Evolutionary conservation across 257 asterid species (phyloP).

Genomic region (Solanum tarijense): DNA sequence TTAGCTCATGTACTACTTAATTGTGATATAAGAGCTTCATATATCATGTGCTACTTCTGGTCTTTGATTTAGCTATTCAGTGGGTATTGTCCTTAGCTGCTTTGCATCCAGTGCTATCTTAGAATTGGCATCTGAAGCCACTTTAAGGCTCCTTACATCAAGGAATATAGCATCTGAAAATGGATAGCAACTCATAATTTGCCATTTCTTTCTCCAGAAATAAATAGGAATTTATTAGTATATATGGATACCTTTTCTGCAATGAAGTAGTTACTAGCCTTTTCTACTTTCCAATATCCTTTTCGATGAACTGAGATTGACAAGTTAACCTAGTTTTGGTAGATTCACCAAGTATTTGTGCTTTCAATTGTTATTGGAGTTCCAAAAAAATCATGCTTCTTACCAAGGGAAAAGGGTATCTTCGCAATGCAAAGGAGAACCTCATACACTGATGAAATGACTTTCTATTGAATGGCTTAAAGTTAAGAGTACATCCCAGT

Average conservation of each 20-base stretch:
- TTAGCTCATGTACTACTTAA: not conserved
- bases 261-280: not conserved
- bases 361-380: not conserved
- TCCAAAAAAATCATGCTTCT: not conserved
- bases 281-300: not conserved
- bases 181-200: not conserved
- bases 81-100: not conserved
- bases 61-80: not conserved
- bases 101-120: not conserved
- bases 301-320: not conserved
- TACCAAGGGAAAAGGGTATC: not conserved
- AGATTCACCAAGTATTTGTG: not conserved
- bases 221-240: not conserved
- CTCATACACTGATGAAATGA: not conserved
- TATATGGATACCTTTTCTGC: not conserved
- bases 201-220: not conserved
- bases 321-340: not conserved
- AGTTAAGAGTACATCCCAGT: not conserved
- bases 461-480: not conserved
- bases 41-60: not conserved
- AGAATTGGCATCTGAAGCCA: not conserved
- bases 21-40: not conserved
- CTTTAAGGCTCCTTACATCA: not conserved
- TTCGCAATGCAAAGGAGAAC: not conserved
- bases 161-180: not conserved